A percentile compares a stretch with the other conserved stretches of the same genome.
Evolutionary conservation across 2,329 filamentous ascomycete genomes (phyloP).

Genomic region (Dactylellina drechsleri): DNA sequence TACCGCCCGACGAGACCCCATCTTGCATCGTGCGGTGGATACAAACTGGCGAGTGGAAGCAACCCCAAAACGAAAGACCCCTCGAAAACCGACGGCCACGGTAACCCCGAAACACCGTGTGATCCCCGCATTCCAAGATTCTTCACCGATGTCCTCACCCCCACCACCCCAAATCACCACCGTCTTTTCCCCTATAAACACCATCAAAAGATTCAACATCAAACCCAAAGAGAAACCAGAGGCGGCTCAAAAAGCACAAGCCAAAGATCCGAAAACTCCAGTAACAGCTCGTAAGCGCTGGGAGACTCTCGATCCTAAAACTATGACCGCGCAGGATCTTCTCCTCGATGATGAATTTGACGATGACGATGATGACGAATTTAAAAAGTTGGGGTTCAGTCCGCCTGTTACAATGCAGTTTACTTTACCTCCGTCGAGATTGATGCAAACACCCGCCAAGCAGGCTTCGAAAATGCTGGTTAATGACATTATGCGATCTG

Average conservation of each 20-base stretch:
- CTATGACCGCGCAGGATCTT: conserved; percentile 71
- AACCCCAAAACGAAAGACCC: conserved; percentile 73
- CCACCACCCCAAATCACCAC: conserved; percentile 53
- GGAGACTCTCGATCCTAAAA: conserved; percentile 73
- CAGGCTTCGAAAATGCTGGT: conserved; percentile 85
- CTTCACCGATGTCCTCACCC: conserved; percentile 65
- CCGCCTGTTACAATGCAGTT: conserved; percentile 95
- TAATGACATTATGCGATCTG: conserved; percentile 79
- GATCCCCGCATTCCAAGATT: conserved; percentile 61
- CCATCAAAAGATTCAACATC: conserved; percentile 42
- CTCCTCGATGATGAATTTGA: conserved; percentile 61
- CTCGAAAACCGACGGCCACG: conserved; percentile 61
- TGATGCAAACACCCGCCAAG: conserved; percentile 84
- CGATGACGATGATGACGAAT: conserved; percentile 69
- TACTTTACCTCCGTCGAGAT: conserved; percentile 77
- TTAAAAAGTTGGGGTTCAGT: conserved; percentile 75
- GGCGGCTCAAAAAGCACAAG: conserved; percentile 2
- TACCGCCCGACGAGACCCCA: conserved; percentile 70
- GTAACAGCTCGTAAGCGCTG: conserved; percentile 66
- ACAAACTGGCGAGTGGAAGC: conserved; percentile 95
- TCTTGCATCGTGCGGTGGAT: conserved; percentile 91
- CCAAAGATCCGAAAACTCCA: conserved; percentile 71
- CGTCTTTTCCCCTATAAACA: conserved; percentile 48
- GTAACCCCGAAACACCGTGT: conserved; percentile 59
- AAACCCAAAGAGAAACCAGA: conserved; percentile 32